phyloP scores from a whole-genome alignment of 1,139 yeast genomes.

The Debaryomycetaceae sp. region DNA sequence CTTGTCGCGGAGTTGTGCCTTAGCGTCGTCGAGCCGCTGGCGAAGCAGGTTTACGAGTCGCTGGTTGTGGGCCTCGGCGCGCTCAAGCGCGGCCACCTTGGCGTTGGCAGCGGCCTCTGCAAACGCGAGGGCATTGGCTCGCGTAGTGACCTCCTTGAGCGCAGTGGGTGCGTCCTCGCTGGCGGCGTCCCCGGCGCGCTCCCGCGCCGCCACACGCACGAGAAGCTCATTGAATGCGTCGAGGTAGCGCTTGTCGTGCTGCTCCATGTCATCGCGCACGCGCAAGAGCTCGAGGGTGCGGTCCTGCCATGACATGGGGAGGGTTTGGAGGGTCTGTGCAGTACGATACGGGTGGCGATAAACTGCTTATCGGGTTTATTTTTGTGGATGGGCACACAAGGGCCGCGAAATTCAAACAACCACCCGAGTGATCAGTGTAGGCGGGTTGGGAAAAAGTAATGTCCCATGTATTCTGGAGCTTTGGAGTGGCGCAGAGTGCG shows the following conservation, averaged over 20 bases:
- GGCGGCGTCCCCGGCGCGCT: too few relatives aligned
- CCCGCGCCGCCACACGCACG: too few relatives aligned
- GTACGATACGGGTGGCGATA: too few relatives aligned
- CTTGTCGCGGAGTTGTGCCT: conserved; percentile 49
- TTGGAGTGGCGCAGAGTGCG: too few relatives aligned
- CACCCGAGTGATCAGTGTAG: too few relatives aligned
- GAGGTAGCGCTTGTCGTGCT: conserved; percentile 27
- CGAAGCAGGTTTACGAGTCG: conserved; percentile 16
- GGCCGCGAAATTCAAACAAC: too few relatives aligned
- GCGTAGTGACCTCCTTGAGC: too few relatives aligned
- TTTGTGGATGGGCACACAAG: too few relatives aligned
- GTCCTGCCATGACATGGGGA: conserved; percentile 16
- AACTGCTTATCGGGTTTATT: too few relatives aligned
- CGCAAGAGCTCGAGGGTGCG: conserved; percentile 23
- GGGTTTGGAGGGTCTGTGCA: too few relatives aligned
- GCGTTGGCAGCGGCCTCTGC: conserved; percentile 10
- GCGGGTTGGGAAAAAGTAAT: too few relatives aligned
- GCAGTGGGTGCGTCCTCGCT: not conserved
- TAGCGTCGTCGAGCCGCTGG: conserved; percentile 28
- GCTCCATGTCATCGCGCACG: conserved; percentile 30
- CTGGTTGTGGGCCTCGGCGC: conserved; percentile 12
- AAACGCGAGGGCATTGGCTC: conserved; percentile 7
- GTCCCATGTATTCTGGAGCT: too few relatives aligned
- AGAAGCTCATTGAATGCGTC: conserved; percentile 29
- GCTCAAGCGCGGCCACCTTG: conserved; percentile 11